A percentile compares a stretch with the other conserved stretches of the same genome.
phyloP scores from a whole-genome alignment of 2,329 filamentous ascomycete species.

The Fusarium compactum region DNA sequence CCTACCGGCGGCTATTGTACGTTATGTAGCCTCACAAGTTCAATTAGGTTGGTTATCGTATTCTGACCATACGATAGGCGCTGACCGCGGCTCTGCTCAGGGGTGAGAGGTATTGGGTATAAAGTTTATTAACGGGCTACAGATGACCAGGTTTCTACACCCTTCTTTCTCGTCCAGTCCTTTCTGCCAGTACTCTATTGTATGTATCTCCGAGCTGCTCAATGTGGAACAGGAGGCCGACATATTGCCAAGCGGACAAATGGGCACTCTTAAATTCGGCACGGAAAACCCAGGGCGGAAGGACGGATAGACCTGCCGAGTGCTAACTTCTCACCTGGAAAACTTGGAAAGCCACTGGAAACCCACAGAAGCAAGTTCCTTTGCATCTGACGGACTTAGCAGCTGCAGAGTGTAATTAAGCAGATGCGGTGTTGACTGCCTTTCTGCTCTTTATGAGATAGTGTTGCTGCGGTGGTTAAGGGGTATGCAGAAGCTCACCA shows the following conservation, averaged over 20 bases:
- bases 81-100: conserved; percentile 40
- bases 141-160: neutral
- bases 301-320: conserved; percentile 16
- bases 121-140: conserved; percentile 10
- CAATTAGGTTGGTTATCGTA: conserved; percentile 22
- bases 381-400: conserved; percentile 6
- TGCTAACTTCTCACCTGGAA: neutral
- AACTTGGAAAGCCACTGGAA: neutral
- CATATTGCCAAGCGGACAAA: conserved; percentile 10
- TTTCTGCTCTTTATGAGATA: conserved; percentile 30
- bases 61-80: conserved; percentile 26
- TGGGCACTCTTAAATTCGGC: conserved; percentile 1
- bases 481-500: conserved; percentile 47
- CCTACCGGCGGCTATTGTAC: conserved; percentile 12
- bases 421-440: conserved; percentile 33
- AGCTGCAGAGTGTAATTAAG: conserved; percentile 45
- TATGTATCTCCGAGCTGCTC: conserved; percentile 16
- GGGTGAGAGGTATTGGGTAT: conserved; percentile 22
- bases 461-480: conserved; percentile 46
- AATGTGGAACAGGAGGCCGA: conserved; percentile 11
- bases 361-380: conserved; percentile 19
- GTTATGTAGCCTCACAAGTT: neutral
- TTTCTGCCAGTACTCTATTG: neutral
- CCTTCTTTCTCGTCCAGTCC: neutral
- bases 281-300: conserved; percentile 2